Base-by-base conservation (phyloP, 2,329 filamentous ascomycete species). In the Diaporthe citriasiana region DNA sequence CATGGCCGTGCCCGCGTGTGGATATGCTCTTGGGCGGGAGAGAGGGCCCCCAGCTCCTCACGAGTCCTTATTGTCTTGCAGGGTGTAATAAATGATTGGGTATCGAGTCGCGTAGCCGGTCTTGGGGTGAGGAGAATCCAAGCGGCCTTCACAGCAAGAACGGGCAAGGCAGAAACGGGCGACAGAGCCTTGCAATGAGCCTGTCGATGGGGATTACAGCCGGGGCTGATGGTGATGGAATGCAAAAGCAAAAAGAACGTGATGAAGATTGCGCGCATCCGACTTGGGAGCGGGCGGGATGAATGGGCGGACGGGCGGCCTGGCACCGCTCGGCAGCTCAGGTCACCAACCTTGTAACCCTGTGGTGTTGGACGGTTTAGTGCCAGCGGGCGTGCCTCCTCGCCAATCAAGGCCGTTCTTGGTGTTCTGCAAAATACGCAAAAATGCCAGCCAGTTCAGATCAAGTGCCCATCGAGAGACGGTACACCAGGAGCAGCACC, bases 1-100 rank as follows among this genome's bases (percentile, higher is more conserved):
- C 70, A 71, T 71, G n/a, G 50, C 70, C 47, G 70, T 38, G 38
- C 68, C 68, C 38, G 45, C 35, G 68, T 70, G 68, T 66, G 25
- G 60, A 17, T 17, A 53, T 53, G 42, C 25, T 59, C 53, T 47
- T 68, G 25, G 73, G 45, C 38, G 12, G 9, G 63, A 42, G 38
- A 51, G 47, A 38, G 30, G 57, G 27, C 27, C 35, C 25, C 38
- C 35, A 63, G 56, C 42, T 42, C 35, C 42, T 42, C 35, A 47
- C 50, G 70, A 71, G 70, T 22, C 70, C 38, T 35, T 35, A 45
- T 22, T 71, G 22, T 47, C 42, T 45, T 22, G 57, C 35, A 35
- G 38, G 27, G 47, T n/a, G 25, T 42, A 17, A 33, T 40, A 17
- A 55, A 47, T 40, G 55, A 71, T 63, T 55, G 59, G 70, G 70